phyloP scores from a whole-genome alignment of 2,329 filamentous ascomycete genomes.

The Beauveria caledonica region DNA sequence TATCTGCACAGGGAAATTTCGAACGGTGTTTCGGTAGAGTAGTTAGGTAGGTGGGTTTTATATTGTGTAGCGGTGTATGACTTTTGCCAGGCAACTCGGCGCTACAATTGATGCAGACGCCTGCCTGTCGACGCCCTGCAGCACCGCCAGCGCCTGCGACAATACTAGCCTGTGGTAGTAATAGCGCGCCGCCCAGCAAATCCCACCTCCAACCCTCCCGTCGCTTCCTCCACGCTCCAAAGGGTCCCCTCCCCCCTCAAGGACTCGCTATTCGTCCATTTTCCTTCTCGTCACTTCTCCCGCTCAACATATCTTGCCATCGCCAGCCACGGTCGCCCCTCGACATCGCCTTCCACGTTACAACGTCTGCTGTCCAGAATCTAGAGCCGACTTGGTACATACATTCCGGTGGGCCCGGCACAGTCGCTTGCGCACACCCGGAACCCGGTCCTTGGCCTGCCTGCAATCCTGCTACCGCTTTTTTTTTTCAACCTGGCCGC shows the following conservation, averaged over 20 bases:
- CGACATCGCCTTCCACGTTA: neutral
- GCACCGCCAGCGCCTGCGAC: neutral
- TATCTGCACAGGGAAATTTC: too few relatives aligned
- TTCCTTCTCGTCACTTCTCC: neutral
- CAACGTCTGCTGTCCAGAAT: neutral
- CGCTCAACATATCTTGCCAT: neutral
- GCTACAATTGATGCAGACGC: neutral
- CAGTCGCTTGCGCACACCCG: constrained; percentile 5
- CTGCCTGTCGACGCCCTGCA: neutral
- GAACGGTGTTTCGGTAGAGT: too few relatives aligned
- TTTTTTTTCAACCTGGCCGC: neutral
- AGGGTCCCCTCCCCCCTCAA: neutral
- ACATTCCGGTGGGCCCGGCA: constrained; percentile 3
- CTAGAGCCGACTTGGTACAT: neutral
- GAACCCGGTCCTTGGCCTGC: neutral
- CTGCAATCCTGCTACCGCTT: neutral
- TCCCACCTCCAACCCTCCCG: neutral
- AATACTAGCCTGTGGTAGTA: neutral
- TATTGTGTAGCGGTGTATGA: neutral
- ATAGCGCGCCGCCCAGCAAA: neutral
- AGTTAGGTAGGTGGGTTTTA: too few relatives aligned
- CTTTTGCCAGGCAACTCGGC: neutral
- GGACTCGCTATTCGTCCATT: neutral
- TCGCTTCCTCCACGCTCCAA: neutral
- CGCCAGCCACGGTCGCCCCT: neutral